These are phyloP conservation scores for Melanogaster broomeanus DNA, from an alignment of 768 basidiomycete genomes.

Conservation along the genomic window DNA sequence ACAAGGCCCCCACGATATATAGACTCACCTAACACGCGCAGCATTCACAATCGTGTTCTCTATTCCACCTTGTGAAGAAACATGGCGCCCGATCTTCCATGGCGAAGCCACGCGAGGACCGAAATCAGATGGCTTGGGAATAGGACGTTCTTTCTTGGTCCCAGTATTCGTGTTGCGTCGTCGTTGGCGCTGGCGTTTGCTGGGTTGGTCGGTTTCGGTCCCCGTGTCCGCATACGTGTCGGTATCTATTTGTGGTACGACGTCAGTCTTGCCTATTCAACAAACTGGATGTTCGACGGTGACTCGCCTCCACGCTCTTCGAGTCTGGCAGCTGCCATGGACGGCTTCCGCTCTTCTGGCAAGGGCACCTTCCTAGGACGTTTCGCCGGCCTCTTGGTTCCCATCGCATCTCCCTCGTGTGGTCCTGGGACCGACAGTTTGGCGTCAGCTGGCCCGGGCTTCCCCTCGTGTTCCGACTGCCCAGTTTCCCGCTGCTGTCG, in stretches of 20 bases:
- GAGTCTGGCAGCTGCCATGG: background rate
- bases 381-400: constrained; percentile 13
- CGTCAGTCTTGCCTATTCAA: no score
- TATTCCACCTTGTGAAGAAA: constrained; percentile 79
- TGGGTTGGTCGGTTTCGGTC: background rate
- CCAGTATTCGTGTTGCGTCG: constrained; percentile 5
- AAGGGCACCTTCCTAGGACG: constrained; percentile 7
- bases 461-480: background rate
- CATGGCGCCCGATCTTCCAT: constrained; percentile 84
- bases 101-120: constrained; percentile 30
- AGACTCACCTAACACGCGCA: constrained; percentile 60
- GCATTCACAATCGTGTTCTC: constrained; percentile 75
- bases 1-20: background rate
- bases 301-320: constrained; percentile 11
- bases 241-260: background rate
- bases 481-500: constrained; percentile 1
- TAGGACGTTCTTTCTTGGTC: constrained; percentile 7
- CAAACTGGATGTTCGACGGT: background rate
- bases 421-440: background rate
- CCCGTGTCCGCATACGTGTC: background rate
- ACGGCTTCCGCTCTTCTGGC: background rate
- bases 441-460: background rate
- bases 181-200: background rate
- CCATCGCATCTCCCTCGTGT: background rate
- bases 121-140: constrained; percentile 30